Conservation (phyloP, 2,329 filamentous ascomycete species). For the Paecilomyces formosus region DNA sequence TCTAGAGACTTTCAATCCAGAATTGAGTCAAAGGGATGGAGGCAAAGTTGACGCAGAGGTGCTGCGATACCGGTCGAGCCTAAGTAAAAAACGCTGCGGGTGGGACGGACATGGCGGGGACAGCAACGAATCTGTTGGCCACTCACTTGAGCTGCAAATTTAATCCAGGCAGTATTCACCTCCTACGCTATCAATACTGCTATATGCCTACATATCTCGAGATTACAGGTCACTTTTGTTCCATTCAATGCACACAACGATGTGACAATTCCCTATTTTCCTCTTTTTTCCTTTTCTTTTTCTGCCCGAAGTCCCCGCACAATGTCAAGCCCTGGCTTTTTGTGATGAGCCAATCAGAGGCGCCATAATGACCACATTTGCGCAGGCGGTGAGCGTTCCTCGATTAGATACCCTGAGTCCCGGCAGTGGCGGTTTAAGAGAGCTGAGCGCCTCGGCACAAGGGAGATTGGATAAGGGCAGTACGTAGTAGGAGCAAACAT, state of each 20-base stretch:
- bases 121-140: background rate
- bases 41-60: background rate
- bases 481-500: background rate
- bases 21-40: background rate
- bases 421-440: too few species aligned
- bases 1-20: background rate
- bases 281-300: background rate
- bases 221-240: background rate
- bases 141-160: background rate
- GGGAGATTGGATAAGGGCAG: background rate
- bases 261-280: background rate
- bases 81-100: background rate
- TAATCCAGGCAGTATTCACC: background rate
- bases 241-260: background rate
- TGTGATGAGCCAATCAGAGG: background rate
- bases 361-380: background rate
- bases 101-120: background rate
- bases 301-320: background rate
- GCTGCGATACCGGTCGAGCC: background rate
- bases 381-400: background rate
- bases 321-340: background rate
- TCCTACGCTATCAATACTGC: background rate
- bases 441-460: too few species aligned
- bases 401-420: background rate
- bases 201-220: background rate